Percentiles rank a stretch among this genome's conserved stretches.
These are phyloP conservation scores for Polyporus arcularius DNA, from an alignment of 768 basidiomycete genomes.

Conservation along the genomic window DNA sequence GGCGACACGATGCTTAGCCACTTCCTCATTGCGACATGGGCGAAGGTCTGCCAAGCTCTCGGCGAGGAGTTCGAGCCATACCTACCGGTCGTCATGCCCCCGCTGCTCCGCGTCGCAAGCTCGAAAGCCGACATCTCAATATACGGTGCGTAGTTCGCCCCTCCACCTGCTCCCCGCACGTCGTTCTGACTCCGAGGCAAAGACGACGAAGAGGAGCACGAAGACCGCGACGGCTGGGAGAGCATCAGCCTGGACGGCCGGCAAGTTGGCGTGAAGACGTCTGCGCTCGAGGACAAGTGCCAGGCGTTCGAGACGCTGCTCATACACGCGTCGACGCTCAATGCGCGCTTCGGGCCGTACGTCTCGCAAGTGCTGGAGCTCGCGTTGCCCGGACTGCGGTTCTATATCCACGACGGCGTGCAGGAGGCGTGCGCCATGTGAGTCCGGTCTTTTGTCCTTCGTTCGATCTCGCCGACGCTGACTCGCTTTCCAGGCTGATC, in stretches of 20 bases:
- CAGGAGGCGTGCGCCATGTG: conserved; percentile 77
- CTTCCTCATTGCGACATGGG: conserved; percentile 87
- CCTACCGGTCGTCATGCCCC: conserved; percentile 82
- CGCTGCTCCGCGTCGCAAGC: conserved; percentile 69
- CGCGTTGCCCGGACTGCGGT: conserved; percentile 66
- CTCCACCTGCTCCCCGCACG: not conserved
- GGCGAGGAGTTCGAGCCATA: conserved; percentile 86
- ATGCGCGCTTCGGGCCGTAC: conserved; percentile 69
- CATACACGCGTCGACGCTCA: conserved; percentile 73
- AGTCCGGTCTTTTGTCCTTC: conserved; percentile 24
- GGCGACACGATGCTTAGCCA: conserved; percentile 71
- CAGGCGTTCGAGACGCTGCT: conserved; percentile 88
- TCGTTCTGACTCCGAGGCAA: not conserved
- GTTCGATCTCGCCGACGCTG: not conserved
- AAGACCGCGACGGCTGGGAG: conserved; percentile 77
- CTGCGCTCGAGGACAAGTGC: conserved; percentile 83
- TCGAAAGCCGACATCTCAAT: conserved; percentile 80
- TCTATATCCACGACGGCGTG: conserved; percentile 86
- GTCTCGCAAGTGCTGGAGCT: conserved; percentile 71
- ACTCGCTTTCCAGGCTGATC: conserved; percentile 51
- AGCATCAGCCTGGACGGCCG: conserved; percentile 78
- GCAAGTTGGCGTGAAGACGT: conserved; percentile 74
- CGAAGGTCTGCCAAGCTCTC: conserved; percentile 84
- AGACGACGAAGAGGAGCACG: conserved; percentile 57
- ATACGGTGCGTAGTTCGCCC: conserved; percentile 49